Evolutionary conservation across 1,139 yeast genomes (phyloP), one percentile per base, ranked within the genome.

Genomic region (Candida albicans): DNA sequence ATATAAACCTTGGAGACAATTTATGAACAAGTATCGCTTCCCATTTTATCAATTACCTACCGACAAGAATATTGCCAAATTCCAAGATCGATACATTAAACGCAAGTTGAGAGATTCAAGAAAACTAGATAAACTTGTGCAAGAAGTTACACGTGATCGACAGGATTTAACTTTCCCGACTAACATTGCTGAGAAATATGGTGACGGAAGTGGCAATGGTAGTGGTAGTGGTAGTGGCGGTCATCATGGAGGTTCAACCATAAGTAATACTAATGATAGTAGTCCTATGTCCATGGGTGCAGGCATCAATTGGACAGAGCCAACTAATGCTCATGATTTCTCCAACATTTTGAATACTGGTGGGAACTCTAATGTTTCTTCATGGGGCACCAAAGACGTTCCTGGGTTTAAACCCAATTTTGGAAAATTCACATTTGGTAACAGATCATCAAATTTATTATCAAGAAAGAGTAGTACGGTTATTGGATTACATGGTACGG

Each of bases 21-120:
- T 62, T 45, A 43, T 74, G 33, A 59, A 63, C 47, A 58, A 56
- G 50, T 50, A 73, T 18, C 56, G 55, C n/a, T 55, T 73, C 28
- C 82, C 82, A 5, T 58, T 76, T 14, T 76, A 67, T 52, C 52
- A 52, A 31, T 59, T 77, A 26, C 82, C 82, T 1, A 59, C 68
- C 0, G 73, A 69, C 24, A 62, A 59, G 13, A 64, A 63, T 41
- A 59, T 67, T 22, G 45, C 54, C 12, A 52, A 55, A 42, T 57
- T 67, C 42, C 73, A 68, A 50, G 43, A 48, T 28, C 50, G 58
- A 29, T 62, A 59, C 45, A 46, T 67, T 33, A 49, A 47, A 25
- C 49, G 56, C 24, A 57, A 52, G 37, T 34, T 57, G 34, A 25
- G 28, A 1, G 35, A 42, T 38, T 26, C 30, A 4, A 42, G 24